A percentile compares a stretch with the other conserved stretches of the same genome.
These are phyloP conservation scores for Gynostemma pentaphyllum DNA, from an alignment of 306 rosid species.

Conservation along the genomic window DNA sequence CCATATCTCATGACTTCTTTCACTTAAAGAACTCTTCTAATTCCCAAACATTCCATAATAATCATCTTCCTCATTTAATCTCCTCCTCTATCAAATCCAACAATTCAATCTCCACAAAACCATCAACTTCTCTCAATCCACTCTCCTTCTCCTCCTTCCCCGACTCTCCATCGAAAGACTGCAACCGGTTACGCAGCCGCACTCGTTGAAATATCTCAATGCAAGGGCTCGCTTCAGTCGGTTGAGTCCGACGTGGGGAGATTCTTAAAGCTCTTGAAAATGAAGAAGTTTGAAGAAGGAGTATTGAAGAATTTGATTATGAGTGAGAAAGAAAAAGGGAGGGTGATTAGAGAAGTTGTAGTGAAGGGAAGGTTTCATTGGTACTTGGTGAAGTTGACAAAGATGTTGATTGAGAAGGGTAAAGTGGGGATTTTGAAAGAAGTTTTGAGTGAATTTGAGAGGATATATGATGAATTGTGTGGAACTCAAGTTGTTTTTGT, in stretches of 20 bases:
- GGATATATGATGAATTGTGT: slow-evolving; percentile 52
- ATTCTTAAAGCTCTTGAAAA: slow-evolving; percentile 31
- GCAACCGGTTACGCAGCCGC: slow-evolving; percentile 82
- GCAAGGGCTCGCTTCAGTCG: slow-evolving; percentile 31
- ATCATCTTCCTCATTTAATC: slow-evolving; percentile 18
- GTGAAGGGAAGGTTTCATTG: slow-evolving; percentile 32
- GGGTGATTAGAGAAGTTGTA: slow-evolving; percentile 17
- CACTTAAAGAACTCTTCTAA: slow-evolving; percentile 28
- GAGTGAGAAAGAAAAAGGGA: slow-evolving; percentile 29
- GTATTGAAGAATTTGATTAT: slow-evolving; percentile 7
- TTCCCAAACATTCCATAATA: too few relatives aligned
- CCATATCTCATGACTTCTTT: slow-evolving; percentile 35
- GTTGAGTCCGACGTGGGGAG: slow-evolving; percentile 43
- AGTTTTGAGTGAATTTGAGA: slow-evolving; percentile 54
- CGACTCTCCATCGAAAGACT: slow-evolving; percentile 25
- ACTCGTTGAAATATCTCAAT: slow-evolving; percentile 44
- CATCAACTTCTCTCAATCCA: slow-evolving; percentile 18
- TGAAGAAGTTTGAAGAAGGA: slow-evolving; percentile 10
- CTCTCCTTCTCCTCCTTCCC: slow-evolving; percentile 17
- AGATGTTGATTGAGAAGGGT: slow-evolving; percentile 48
- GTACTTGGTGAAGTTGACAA: slow-evolving; percentile 43
- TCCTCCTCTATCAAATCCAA: slow-evolving; percentile 24
- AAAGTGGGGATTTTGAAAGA: slow-evolving; percentile 31
- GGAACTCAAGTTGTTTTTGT: slow-evolving; percentile 50
- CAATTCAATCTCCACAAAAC: slow-evolving; percentile 18